Conservation (phyloP, 176 grass and related monocot genomes). For the Carex cristatella region DNA sequence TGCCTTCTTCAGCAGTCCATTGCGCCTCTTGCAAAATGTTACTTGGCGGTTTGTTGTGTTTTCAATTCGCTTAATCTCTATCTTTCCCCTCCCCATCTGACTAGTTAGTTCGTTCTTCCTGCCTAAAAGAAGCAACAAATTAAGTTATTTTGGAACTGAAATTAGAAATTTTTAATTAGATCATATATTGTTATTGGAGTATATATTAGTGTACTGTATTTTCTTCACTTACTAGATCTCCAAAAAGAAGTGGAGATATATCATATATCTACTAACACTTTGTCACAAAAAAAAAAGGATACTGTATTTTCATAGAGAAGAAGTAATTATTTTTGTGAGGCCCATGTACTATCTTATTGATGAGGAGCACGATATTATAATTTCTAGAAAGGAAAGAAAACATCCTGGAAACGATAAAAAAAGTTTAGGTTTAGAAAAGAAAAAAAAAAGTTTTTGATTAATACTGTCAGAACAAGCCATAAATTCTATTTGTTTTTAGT, state of each 20-base stretch:
- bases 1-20: conserved; percentile 46
- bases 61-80: conserved; percentile 56
- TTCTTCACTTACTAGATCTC: too few relatives aligned
- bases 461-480: neutral
- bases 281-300: neutral
- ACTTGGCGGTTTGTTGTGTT: conserved; percentile 52
- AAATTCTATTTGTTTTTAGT: neutral
- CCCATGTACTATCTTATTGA: neutral
- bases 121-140: neutral
- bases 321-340: neutral
- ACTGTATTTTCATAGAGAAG: neutral
- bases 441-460: neutral
- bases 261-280: too few relatives aligned
- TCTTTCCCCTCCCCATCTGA: conserved; percentile 51
- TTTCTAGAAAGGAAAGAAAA: neutral
- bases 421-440: neutral
- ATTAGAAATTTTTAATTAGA: neutral
- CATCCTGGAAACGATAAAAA: neutral
- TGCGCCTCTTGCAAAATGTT: conserved; percentile 51
- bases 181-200: too few relatives aligned
- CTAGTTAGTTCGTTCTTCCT: neutral
- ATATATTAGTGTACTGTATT: neutral
- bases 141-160: neutral
- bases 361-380: neutral
- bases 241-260: too few relatives aligned